Percentiles rank a stretch among this genome's conserved stretches.
Conservation (phyloP, 345 rosid genomes). For the Brassica incana region DNA sequence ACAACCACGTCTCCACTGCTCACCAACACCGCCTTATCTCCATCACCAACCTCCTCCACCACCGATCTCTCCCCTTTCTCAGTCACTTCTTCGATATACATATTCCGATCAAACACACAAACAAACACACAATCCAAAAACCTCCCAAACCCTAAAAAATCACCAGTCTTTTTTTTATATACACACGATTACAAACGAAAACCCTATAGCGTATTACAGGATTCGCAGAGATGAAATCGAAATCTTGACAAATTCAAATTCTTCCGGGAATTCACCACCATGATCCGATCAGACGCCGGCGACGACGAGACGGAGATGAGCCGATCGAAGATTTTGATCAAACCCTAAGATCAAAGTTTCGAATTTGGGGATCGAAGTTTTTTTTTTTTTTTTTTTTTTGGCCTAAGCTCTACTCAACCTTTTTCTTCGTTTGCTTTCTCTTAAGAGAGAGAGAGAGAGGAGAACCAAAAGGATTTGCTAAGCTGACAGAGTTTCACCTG, state of each 20-base stretch:
- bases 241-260: background rate
- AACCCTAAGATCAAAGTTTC: background rate
- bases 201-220: conserved; percentile 36
- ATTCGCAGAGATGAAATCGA: conserved; percentile 36
- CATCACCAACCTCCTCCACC: conserved; percentile 40
- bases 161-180: conserved; percentile 17
- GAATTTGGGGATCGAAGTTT: background rate
- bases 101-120: conserved; percentile 37
- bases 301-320: background rate
- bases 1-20: conserved; percentile 37
- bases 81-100: conserved; percentile 84
- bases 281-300: background rate
- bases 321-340: background rate
- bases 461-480: background rate
- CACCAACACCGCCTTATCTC: conserved; percentile 24
- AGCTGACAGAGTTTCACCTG: background rate
- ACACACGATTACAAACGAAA: conserved; percentile 23
- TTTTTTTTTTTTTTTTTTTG: background rate
- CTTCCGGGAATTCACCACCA: background rate
- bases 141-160: conserved; percentile 21
- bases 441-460: background rate
- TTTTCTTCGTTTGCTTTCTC: background rate
- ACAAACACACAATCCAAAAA: conserved; percentile 6
- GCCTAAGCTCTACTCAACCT: background rate
- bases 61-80: conserved; percentile 31